A percentile compares a stretch with the other conserved stretches of the same genome.
Conservation (phyloP, 495 filamentous ascomycete genomes). For the Penicillium turbatum region DNA sequence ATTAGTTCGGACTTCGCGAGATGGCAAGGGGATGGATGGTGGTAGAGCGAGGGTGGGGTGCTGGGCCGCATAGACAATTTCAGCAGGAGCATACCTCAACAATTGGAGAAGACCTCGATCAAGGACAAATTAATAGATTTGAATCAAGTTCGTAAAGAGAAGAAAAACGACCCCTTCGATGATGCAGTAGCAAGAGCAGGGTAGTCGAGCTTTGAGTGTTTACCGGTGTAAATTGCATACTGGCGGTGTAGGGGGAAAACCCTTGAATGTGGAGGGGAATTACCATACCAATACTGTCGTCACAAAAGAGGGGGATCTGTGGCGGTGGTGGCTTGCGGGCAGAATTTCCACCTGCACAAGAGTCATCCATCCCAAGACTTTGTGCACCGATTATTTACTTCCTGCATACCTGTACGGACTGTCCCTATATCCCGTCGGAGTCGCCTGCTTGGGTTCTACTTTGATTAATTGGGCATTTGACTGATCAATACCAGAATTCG, state of each 20-base stretch:
- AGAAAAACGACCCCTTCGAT: conserved; percentile 6
- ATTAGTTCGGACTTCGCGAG: conserved; percentile 14
- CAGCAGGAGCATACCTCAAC: conserved; percentile 31
- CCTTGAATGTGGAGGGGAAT: conserved; percentile 4
- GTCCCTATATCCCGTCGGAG: not conserved
- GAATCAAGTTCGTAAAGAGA: not conserved
- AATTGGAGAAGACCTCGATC: conserved; percentile 14
- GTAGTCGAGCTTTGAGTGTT: conserved; percentile 13
- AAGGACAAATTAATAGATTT: not conserved
- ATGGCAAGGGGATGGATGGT: conserved; percentile 24
- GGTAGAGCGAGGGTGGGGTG: conserved; percentile 41
- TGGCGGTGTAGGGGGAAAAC: conserved; percentile 4
- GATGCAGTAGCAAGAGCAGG: not conserved
- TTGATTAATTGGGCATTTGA: not conserved
- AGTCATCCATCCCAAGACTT: conserved; percentile 20
- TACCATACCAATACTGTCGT: conserved; percentile 18
- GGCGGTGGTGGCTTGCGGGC: conserved; percentile 29
- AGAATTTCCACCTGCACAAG: conserved; percentile 25
- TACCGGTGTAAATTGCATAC: conserved; percentile 29
- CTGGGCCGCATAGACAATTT: conserved; percentile 39
- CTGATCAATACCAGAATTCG: conserved; percentile 12
- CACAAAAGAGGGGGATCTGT: conserved; percentile 25
- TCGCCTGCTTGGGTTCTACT: not conserved
- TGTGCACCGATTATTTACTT: conserved; percentile 2
- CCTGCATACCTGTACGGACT: conserved; percentile 1